Evolutionary conservation across 2,329 filamentous ascomycete genomes (phyloP).

Genomic region (Cladophialophora psammophila): DNA sequence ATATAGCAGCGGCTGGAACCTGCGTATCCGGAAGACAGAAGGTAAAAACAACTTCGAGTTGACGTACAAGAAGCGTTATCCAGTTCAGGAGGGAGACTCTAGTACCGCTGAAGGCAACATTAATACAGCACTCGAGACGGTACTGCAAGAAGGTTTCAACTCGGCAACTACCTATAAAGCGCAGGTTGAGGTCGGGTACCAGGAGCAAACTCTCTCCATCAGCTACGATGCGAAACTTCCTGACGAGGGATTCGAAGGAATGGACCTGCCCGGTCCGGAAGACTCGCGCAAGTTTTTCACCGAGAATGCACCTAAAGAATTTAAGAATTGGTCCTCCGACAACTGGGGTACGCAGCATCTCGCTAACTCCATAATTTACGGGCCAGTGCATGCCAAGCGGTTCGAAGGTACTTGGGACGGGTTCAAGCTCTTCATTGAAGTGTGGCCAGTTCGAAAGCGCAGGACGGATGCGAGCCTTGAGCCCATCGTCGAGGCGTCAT

Average conservation of each 20-base stretch:
- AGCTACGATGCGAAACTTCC: constrained; percentile 44
- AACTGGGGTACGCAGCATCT: constrained; percentile 29
- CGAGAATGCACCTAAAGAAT: not conserved
- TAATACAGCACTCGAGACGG: constrained; percentile 30
- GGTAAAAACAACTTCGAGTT: constrained; percentile 46
- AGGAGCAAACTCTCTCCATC: constrained; percentile 50
- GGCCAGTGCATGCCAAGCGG: constrained; percentile 45
- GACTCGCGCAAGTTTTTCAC: not conserved
- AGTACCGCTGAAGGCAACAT: constrained; percentile 42
- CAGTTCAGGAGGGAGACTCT: constrained; percentile 43
- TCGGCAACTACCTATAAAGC: constrained; percentile 45
- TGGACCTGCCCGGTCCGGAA: not conserved
- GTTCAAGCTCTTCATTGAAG: constrained; percentile 45
- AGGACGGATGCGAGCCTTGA: constrained; percentile 11
- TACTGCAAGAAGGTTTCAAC: constrained; percentile 47
- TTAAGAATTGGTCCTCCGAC: not conserved
- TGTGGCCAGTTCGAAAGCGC: constrained; percentile 42
- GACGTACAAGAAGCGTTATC: constrained; percentile 52
- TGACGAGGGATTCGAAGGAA: constrained; percentile 31
- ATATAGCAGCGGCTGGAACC: constrained; percentile 48
- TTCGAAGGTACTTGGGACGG: constrained; percentile 45
- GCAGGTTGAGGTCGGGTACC: constrained; percentile 49
- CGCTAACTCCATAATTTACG: constrained; percentile 43
- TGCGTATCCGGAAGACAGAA: constrained; percentile 49
- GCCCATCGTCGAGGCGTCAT: constrained; percentile 13